Evolutionary conservation across 2,329 filamentous ascomycete species (phyloP), one percentile per base, ranked within the genome.

Genomic region (Cladosporium sp.): DNA sequence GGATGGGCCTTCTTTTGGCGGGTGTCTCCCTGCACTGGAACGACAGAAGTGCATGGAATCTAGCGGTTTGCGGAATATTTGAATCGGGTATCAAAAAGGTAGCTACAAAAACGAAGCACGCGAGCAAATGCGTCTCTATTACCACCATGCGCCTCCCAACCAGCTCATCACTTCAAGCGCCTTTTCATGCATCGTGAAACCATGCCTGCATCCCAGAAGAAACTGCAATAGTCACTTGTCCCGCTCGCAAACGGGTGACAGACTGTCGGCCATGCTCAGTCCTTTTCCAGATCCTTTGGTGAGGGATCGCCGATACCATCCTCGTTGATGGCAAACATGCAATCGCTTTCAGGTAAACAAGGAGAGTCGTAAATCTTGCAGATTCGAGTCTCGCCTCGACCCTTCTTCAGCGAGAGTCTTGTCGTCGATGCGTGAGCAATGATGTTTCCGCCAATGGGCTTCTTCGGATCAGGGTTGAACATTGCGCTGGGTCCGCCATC

Each of bases 351-450:
- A 0, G 93, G 93, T 59, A 98, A 75, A 71, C 93, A 98, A 2
- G 93, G 93, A 63, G 91, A 97, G 72, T 98, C 95, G 68, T 98
- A 98, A 57, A 98, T 98, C 78, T 97, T 98, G 75, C 93, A 95
- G 61, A 98, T 89, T 75, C 93, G 83, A 18, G 93, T 98, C 77
- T 98, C 93, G 31, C 82, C 93, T 52, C 93, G 81, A 1, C 93
- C 95, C 72, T 98, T 98, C 76, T 95, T 96, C 67, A 98, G 71
- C 65, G 90, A 96, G 63, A 98, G 80, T 65, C 93, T 81, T 2
- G 93, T 98, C 1, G 93, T 98, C 66, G 89, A 95, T 49, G 93
- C 91, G 70, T 98, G 93, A 2, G 95, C 93, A 68, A 98, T 97
- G 61, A 98, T 98, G 71, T 98, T 97, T 59, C 93, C 93, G 61